Evolutionary conservation across 495 filamentous ascomycete species (phyloP).

Genomic region (Hypoxylon fragiforme): DNA sequence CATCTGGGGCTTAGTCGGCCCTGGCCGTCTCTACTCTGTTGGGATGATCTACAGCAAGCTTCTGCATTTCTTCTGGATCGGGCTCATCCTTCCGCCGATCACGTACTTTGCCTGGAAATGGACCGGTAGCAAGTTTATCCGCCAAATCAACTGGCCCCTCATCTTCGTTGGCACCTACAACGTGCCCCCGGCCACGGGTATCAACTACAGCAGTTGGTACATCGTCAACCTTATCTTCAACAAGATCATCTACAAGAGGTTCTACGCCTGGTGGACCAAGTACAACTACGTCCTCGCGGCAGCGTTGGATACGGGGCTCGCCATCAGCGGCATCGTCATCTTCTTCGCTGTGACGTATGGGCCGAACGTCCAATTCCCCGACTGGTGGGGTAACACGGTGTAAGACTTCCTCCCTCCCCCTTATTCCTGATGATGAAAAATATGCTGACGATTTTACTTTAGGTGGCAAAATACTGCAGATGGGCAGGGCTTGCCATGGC

Average conservation of each 20-base stretch:
- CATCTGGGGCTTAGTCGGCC: conserved; percentile 37
- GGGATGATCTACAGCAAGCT: conserved; percentile 34
- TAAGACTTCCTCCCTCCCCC: conserved; percentile 12
- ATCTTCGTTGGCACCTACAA: conserved; percentile 53
- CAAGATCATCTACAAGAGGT: conserved; percentile 43
- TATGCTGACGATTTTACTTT: conserved; percentile 7
- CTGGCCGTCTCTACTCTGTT: conserved; percentile 31
- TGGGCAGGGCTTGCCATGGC: conserved; percentile 46
- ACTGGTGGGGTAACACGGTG: conserved; percentile 41
- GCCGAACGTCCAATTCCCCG: conserved; percentile 33
- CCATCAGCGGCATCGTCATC: conserved; percentile 39
- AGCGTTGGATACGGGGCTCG: conserved; percentile 35
- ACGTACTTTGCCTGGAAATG: conserved; percentile 36
- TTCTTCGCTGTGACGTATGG: conserved; percentile 41
- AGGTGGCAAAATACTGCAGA: conserved; percentile 53
- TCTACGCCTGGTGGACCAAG: conserved; percentile 48
- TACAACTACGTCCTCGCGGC: conserved; percentile 41
- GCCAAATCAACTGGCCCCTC: conserved; percentile 52
- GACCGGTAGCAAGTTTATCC: conserved; percentile 33
- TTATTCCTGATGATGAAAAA: not conserved
- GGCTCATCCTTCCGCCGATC: conserved; percentile 33
- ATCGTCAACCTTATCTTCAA: conserved; percentile 53
- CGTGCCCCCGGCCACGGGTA: conserved; percentile 46
- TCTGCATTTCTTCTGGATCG: conserved; percentile 38
- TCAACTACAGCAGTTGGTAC: conserved; percentile 55